Base-by-base conservation (phyloP, 139 green algal genomes). In the Picochlorum sp. region DNA sequence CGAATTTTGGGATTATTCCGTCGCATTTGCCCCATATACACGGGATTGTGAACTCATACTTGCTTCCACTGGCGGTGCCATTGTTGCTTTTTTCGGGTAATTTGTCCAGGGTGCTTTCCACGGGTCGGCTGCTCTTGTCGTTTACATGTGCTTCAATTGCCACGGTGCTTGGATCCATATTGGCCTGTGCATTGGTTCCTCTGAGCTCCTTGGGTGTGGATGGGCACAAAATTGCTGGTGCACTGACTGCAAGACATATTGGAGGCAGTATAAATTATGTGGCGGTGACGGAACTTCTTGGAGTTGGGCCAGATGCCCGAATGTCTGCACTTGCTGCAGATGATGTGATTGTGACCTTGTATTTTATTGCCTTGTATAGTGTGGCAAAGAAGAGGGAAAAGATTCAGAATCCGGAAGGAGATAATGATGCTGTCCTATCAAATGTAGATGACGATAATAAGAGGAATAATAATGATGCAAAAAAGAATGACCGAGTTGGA, bases 251-350 rank as follows among this genome's bases (percentile, higher is more conserved):
- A 4, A 67, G 89, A 7, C 89, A 97, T 77, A 95, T 97, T 36
- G 89, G 85, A 20, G 82, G 82, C 3, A 81, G 82, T 1, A 82
- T 97, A 28, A 97, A 97, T 78, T 97, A 94, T 65, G 86, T 96
- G 61, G 84, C 77, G 22, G 79, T 91, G 4, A 64, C 68, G 4
- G 78, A 88, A n/a, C 51, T 75, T 3, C 65, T 90, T 22, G 22
- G 28, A 20, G 63, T 92, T 5, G 55, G 56, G 2, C 65, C 81
- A 9, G 78, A 61, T 10, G 69, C 75, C 18, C 59, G 73, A 49
- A 57, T 63, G 45, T 85, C 88, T 1, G 89, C 81, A 28, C 76
- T 97, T 20, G 88, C 88, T n/a, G 88, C 89, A 3, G 89, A 97
- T 67, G 89, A 95, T 73, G 73, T 96, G 28, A 85, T 95, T 14